These are phyloP conservation scores for Lentinula edodes DNA, from an alignment of 768 basidiomycete species.

Conservation along the genomic window DNA sequence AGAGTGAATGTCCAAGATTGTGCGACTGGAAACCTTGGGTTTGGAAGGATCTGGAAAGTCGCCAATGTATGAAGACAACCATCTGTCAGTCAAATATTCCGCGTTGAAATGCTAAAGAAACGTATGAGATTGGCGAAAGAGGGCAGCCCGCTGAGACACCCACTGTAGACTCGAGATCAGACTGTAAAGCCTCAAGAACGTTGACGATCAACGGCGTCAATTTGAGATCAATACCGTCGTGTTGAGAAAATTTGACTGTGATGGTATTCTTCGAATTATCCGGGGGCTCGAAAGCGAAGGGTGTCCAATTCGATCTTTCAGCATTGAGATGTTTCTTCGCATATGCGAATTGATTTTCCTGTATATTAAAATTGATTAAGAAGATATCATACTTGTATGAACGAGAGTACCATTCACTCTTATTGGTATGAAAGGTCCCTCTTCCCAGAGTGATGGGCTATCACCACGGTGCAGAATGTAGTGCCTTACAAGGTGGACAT, in stretches of 20 bases:
- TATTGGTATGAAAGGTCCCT: slow-evolving; percentile 37
- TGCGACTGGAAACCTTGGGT: neutral
- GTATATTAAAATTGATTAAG: neutral
- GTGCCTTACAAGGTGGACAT: slow-evolving; percentile 42
- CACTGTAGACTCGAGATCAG: slow-evolving; percentile 30
- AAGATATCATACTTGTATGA: neutral
- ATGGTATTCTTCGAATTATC: slow-evolving; percentile 17
- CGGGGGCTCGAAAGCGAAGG: neutral
- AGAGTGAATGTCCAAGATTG: neutral
- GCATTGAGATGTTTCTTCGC: neutral
- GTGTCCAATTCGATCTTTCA: neutral
- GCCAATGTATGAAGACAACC: neutral
- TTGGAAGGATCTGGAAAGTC: slow-evolving; percentile 1
- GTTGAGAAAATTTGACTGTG: slow-evolving; percentile 35
- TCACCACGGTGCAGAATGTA: slow-evolving; percentile 33
- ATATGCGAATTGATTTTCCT: neutral
- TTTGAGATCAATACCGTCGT: slow-evolving; percentile 31
- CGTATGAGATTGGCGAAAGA: neutral
- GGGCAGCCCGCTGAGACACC: neutral
- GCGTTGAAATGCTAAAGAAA: neutral
- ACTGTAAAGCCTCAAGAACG: slow-evolving; percentile 36
- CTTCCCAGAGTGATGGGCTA: slow-evolving; percentile 38
- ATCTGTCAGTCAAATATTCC: neutral
- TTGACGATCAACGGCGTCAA: slow-evolving; percentile 54
- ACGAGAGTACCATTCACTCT: slow-evolving; percentile 25